Base-by-base conservation (phyloP, 2,329 filamentous ascomycete genomes). In the Trichophyton mentagrophytes region DNA sequence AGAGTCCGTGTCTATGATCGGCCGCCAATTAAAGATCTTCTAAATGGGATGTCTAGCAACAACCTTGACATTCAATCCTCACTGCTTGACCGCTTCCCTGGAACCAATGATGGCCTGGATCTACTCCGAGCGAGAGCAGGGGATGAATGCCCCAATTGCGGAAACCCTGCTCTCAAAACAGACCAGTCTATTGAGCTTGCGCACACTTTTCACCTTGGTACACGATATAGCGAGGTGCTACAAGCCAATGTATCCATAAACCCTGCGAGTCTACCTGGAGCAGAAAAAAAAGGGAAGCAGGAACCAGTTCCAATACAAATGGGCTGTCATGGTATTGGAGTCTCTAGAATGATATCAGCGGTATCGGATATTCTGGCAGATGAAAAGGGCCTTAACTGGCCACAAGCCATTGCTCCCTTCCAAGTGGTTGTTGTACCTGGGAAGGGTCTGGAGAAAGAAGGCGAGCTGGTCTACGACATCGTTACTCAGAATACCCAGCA, bases 241-340 rank as follows among this genome's bases (percentile, higher is more conserved):
- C 76, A 80, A 6, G 87, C 89, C 1, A 78, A 74, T 0, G 81
- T 93, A 1, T 75, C 77, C 13, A 66, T 78, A 27, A 80, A 75
- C 27, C 68, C 66, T 36, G 64, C 66, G 8, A 63, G 63, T 63
- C 53, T 65, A 58, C 53, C 33, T 30, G 61, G 65, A 8, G 38
- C 40, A 17, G 47, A 44, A 25, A 7, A 30, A 15, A 4, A 53
- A 15, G 55, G 40, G 25, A 15, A 36, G 7, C 27, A 15, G 17
- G 20, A 42, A 27, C 30, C 56, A 20, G 78, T 84, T 0, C 79
- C 85, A 0, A 80, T 96, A 68, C 84, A 95, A 65, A 99, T 99
- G 93, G 93, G 93, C 60, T 99, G 93, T 71, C 90, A 96, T 70
- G 93, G 93, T 0, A 95, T 99, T 63, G 93, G 93, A 1, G 84